Percentiles rank a stretch among this genome's conserved stretches.
These are phyloP conservation scores for Aspergillus carbonarius DNA, from an alignment of 2,329 filamentous ascomycete species.

Conservation along the genomic window DNA sequence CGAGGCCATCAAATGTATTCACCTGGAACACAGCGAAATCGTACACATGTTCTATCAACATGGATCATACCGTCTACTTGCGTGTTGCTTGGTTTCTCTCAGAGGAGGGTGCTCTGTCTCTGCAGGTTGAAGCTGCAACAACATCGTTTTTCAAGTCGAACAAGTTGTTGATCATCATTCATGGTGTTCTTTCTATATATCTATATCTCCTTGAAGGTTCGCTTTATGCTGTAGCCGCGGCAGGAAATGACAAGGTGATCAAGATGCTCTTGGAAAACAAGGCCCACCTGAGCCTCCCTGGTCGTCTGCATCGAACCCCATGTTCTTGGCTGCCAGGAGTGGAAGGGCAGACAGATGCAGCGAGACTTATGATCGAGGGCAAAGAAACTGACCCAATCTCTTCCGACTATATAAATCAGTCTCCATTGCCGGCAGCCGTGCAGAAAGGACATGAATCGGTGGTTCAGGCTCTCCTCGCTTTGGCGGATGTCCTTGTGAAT, in stretches of 20 bases:
- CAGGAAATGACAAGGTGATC: neutral
- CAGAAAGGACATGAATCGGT: neutral
- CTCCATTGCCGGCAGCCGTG: neutral
- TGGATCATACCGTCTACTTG: too few relatives aligned
- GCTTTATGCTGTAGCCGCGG: constrained; percentile 1
- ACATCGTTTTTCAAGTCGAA: too few relatives aligned
- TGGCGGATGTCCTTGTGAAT: neutral
- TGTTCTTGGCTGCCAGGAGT: neutral
- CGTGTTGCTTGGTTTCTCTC: too few relatives aligned
- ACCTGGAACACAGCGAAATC: too few relatives aligned
- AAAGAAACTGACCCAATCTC: neutral
- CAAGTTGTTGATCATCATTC: neutral
- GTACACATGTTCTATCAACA: too few relatives aligned
- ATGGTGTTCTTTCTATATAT: neutral
- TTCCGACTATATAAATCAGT: neutral
- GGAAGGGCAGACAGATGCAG: neutral
- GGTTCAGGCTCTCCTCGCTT: neutral
- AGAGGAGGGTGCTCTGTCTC: too few relatives aligned
- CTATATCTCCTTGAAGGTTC: neutral
- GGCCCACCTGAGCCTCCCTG: neutral
- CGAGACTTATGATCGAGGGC: neutral
- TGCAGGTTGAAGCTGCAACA: too few relatives aligned
- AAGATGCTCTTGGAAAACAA: neutral
- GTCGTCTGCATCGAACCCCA: neutral
- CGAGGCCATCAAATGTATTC: too few relatives aligned